Evolutionary conservation across 768 basidiomycete genomes (phyloP).

Genomic region (Russula abietina): DNA sequence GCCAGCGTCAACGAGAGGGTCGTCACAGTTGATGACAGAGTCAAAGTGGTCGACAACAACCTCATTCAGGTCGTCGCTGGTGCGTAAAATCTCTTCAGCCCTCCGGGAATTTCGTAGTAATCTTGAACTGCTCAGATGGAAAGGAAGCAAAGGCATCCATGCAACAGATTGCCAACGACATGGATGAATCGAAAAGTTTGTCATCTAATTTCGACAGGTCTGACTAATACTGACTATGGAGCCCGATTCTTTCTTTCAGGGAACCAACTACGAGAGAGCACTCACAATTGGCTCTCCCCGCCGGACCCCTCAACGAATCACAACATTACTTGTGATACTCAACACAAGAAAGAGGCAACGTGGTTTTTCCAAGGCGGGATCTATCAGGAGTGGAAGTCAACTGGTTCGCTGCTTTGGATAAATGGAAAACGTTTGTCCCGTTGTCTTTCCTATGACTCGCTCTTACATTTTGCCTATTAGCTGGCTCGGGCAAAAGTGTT

Average conservation of each 20-base stretch:
- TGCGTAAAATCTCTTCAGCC: too few species aligned
- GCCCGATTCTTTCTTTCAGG: not conserved
- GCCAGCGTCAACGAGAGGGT: too few species aligned
- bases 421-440: constrained; percentile 5
- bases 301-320: constrained; percentile 4
- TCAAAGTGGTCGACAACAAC: too few species aligned
- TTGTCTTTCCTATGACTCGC: too few species aligned
- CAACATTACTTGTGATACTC: not conserved
- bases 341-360: not conserved
- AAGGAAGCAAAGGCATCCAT: too few species aligned
- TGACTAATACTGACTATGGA: not conserved
- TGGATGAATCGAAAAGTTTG: not conserved
- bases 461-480: not conserved
- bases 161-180: not conserved
- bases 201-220: not conserved
- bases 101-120: too few species aligned
- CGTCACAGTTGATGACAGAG: not conserved
- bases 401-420: not conserved
- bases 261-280: not conserved
- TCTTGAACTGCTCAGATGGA: not conserved
- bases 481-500: constrained; percentile 6
- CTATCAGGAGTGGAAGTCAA: not conserved
- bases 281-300: constrained; percentile 5
- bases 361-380: not conserved
- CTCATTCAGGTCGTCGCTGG: too few species aligned